A percentile compares a stretch with the other conserved stretches of the same genome.
These are phyloP conservation scores for Epichloe gansuensis DNA, from an alignment of 2,329 filamentous ascomycete genomes.

Conservation along the genomic window DNA sequence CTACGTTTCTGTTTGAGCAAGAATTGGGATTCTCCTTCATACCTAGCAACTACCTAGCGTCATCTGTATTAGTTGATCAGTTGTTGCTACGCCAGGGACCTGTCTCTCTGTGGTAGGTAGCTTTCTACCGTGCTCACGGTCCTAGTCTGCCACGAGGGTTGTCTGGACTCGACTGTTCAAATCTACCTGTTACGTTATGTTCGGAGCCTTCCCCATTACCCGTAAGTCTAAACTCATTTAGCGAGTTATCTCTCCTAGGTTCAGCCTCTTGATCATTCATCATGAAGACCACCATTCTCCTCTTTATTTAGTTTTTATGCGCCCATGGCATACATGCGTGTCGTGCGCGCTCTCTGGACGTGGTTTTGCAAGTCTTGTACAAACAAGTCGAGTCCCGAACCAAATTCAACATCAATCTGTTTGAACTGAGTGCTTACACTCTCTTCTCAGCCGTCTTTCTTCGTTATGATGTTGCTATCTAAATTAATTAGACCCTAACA, in stretches of 20 bases:
- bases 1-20: background rate
- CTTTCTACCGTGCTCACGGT: background rate
- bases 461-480: background rate
- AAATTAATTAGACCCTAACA: slow-evolving; percentile 3
- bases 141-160: background rate
- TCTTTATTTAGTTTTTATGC: background rate
- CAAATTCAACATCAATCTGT: background rate
- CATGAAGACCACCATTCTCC: background rate
- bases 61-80: background rate
- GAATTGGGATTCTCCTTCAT: background rate
- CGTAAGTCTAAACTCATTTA: slow-evolving; percentile 20
- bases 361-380: background rate
- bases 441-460: background rate
- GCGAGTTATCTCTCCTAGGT: background rate
- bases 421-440: background rate
- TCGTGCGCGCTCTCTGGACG: background rate
- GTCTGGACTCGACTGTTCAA: background rate
- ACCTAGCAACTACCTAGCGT: background rate
- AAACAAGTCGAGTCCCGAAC: background rate
- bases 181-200: slow-evolving; percentile 22
- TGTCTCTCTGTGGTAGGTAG: background rate
- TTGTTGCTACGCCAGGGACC: background rate
- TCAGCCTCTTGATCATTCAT: background rate
- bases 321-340: background rate
- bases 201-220: slow-evolving; percentile 28